These are phyloP conservation scores for Draba incana DNA, from an alignment of 345 rosid genomes.

Conservation along the genomic window DNA sequence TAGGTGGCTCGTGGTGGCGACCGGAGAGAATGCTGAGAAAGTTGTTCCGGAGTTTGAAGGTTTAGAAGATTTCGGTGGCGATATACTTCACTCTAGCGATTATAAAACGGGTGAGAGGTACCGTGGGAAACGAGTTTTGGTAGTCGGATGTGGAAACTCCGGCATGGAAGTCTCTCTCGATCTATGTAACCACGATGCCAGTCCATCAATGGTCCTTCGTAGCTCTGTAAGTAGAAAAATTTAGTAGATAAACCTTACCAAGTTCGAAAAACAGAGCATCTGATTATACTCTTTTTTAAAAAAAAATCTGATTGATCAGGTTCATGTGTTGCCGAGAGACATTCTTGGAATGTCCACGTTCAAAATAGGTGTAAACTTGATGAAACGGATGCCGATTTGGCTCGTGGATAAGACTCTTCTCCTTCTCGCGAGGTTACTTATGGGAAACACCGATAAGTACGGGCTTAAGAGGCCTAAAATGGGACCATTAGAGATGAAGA, in stretches of 20 bases:
- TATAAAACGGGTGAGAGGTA: slow-evolving; percentile 67
- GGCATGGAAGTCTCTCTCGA: slow-evolving; percentile 91
- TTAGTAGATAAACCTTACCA: neutral
- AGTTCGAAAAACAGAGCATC: neutral
- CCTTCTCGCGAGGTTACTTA: slow-evolving; percentile 51
- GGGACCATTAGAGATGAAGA: slow-evolving; percentile 73
- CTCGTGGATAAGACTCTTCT: slow-evolving; percentile 67
- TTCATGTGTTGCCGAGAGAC: slow-evolving; percentile 83
- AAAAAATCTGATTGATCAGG: slow-evolving; percentile 49
- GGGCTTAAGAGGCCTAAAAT: slow-evolving; percentile 63
- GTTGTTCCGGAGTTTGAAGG: slow-evolving; percentile 74
- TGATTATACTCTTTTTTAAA: slow-evolving; percentile 3
- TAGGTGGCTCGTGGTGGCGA: slow-evolving; percentile 82
- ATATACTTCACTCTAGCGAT: slow-evolving; percentile 65
- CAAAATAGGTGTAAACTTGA: slow-evolving; percentile 53
- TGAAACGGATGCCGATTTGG: slow-evolving; percentile 73
- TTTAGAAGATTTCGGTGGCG: slow-evolving; percentile 56
- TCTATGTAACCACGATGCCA: slow-evolving; percentile 62
- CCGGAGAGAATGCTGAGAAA: slow-evolving; percentile 83
- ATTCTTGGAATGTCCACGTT: slow-evolving; percentile 69
- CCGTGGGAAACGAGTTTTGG: slow-evolving; percentile 61
- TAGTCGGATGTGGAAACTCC: slow-evolving; percentile 88
- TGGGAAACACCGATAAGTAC: slow-evolving; percentile 57
- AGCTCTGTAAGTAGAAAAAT: slow-evolving; percentile 59
- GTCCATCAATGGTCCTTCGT: slow-evolving; percentile 78